Evolutionary conservation across 495 filamentous ascomycete species (phyloP), one percentile per base, ranked within the genome.

Genomic region (Aspergillus bertholletiae): DNA sequence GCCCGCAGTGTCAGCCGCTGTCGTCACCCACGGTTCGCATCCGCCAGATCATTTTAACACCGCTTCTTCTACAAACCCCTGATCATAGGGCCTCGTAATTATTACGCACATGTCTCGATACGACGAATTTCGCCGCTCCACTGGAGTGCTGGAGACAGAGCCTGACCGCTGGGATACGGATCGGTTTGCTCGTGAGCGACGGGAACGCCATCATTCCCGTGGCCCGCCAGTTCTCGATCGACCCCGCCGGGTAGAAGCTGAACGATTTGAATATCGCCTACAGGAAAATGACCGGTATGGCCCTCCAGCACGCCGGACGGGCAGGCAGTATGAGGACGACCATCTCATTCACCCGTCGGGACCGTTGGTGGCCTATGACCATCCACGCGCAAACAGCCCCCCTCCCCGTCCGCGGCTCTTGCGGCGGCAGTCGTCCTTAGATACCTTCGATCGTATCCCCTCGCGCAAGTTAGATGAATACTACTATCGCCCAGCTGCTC

Each of bases 401-500:
- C 73, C 79, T 46, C 69, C 69, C 30, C 73, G 77, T 28, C 86
- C 86, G n/a, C 78, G 74, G 15, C 72, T 86, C 28, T 58, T 86
- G 54, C 78, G 86, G 52, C 76, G 86, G 11, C 85, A 87, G 60
- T 87, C 84, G 17, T 87, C 83, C 47, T 71, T 88, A 26, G 86
- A 89, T 66, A 88, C 86, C 0, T 89, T 87, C 60, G 87, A 90
- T 70, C 82, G 87, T 26, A 78, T 81, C 53, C 83, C 86, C 3
- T 61, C 76, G 20, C 76, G 85, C 73, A 67, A 74, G 70, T 46
- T 85, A 79, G 61, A 83, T 61, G 46, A 78, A 72, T 64, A 76
- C 50, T 79, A 81, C 22, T 69, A 63, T 59, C 69, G 59, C 56
- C 77, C 79, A 18, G 53, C 55, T 51, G 53, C 63, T 54, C 62